These are phyloP conservation scores for Albifimbria verrucaria DNA, from an alignment of 2,329 filamentous ascomycete genomes.

Conservation along the genomic window DNA sequence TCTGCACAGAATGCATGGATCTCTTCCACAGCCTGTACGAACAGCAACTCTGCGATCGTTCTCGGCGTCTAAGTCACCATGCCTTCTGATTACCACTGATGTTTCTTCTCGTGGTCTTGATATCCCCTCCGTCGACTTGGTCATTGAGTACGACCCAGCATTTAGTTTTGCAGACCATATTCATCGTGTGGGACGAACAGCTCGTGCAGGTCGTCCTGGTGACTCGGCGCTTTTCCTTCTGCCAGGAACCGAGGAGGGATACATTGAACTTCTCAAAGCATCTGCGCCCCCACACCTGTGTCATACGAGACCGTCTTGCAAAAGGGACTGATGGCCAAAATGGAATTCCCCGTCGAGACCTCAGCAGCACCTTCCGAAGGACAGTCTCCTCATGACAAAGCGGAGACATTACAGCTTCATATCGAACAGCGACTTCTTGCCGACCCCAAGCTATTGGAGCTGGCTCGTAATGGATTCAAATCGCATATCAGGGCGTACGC, in stretches of 20 bases:
- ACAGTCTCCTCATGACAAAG: slow-evolving; percentile 45
- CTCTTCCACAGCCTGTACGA: slow-evolving; percentile 80
- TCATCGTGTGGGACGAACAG: slow-evolving; percentile 91
- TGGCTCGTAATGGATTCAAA: slow-evolving; percentile 82
- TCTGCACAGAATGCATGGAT: slow-evolving; percentile 86
- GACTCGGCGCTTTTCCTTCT: slow-evolving; percentile 86
- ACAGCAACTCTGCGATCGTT: slow-evolving; percentile 84
- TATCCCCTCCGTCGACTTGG: slow-evolving; percentile 89
- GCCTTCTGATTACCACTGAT: slow-evolving; percentile 88
- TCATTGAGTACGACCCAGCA: slow-evolving; percentile 93
- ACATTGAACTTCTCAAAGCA: slow-evolving; percentile 67
- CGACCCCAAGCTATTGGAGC: slow-evolving; percentile 68
- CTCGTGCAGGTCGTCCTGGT: slow-evolving; percentile 84
- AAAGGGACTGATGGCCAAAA: slow-evolving; percentile 59
- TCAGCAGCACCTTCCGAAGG: slow-evolving; percentile 43
- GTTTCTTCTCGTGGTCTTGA: slow-evolving; percentile 94
- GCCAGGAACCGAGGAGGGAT: slow-evolving; percentile 88
- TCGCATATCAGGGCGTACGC: slow-evolving; percentile 93
- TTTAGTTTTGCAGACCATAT: slow-evolving; percentile 92
- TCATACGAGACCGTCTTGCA: slow-evolving; percentile 57
- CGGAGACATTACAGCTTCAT: slow-evolving; percentile 57
- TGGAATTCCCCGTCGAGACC: slow-evolving; percentile 69
- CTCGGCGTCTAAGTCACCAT: slow-evolving; percentile 67
- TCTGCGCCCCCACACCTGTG: slow-evolving; percentile 45
- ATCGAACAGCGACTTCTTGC: slow-evolving; percentile 58